A percentile compares a stretch with the other conserved stretches of the same genome.
These are phyloP conservation scores for Aspergillus aculeatinus DNA, from an alignment of 2,329 filamentous ascomycete genomes.

Conservation along the genomic window DNA sequence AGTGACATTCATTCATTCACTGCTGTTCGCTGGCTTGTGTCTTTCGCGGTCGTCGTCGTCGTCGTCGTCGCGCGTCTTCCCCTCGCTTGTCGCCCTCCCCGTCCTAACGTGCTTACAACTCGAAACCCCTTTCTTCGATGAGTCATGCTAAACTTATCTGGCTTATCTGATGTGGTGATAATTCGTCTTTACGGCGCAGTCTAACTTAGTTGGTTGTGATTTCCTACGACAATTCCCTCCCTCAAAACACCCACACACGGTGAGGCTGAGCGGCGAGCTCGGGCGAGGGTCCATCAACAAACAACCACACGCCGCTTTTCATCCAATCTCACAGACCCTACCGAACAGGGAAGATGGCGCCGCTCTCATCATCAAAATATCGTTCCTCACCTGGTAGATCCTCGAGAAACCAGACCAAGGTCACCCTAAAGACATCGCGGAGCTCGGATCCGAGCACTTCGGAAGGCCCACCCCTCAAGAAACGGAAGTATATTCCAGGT, in stretches of 20 bases:
- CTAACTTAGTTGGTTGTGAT: constrained; percentile 3
- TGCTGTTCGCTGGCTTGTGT: too few species aligned
- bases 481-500: constrained; percentile 77
- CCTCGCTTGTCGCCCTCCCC: constrained; percentile 1
- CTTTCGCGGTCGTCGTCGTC: constrained; percentile 9
- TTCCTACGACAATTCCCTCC: not conserved
- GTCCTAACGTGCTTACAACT: constrained; percentile 1
- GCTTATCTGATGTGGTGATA: constrained; percentile 7
- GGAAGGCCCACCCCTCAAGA: constrained; percentile 66
- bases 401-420: constrained; percentile 32
- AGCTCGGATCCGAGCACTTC: constrained; percentile 29
- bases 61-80: constrained; percentile 12
- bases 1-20: not conserved
- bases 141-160: constrained; percentile 17
- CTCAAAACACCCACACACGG: constrained; percentile 1
- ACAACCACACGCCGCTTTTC: constrained; percentile 1
- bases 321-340: not conserved
- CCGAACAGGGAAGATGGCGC: constrained; percentile 29
- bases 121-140: not conserved
- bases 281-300: constrained; percentile 5
- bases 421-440: constrained; percentile 32
- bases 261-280: constrained; percentile 18
- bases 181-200: constrained; percentile 8
- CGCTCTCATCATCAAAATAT: constrained; percentile 28
- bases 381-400: constrained; percentile 27